Evolutionary conservation across 768 basidiomycete species (phyloP).

Genomic region (Leccinum rimulosum): DNA sequence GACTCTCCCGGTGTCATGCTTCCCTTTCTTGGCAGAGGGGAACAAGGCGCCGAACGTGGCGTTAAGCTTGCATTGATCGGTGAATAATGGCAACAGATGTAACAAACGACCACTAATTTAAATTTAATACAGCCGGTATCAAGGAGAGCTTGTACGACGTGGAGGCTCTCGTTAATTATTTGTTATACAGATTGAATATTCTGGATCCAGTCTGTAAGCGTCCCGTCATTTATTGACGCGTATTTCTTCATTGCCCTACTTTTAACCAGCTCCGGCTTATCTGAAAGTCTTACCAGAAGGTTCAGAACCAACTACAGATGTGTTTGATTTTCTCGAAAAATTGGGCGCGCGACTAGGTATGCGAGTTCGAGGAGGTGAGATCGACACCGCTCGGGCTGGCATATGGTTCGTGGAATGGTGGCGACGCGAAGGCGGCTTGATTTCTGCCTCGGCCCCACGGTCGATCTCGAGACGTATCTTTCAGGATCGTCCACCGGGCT

Average conservation of each 20-base stretch:
- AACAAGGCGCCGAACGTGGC: constrained; percentile 84
- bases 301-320: constrained; percentile 55
- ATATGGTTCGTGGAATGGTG: constrained; percentile 86
- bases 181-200: constrained; percentile 80
- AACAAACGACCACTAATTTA: constrained; percentile 1
- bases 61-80: constrained; percentile 93
- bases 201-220: constrained; percentile 68
- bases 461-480: constrained; percentile 7
- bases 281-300: constrained; percentile 56
- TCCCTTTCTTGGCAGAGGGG: constrained; percentile 86
- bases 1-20: constrained; percentile 98
- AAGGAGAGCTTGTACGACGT: constrained; percentile 89
- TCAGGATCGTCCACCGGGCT: background rate
- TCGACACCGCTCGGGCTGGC: constrained; percentile 70
- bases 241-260: background rate
- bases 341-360: constrained; percentile 81
- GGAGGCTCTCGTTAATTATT: constrained; percentile 81
- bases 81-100: constrained; percentile 40
- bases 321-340: constrained; percentile 62
- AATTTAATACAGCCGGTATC: constrained; percentile 68
- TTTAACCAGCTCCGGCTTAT: constrained; percentile 63
- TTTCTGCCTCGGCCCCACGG: constrained; percentile 44
- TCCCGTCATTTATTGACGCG: background rate
- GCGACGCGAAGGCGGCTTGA: constrained; percentile 68
- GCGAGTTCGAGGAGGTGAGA: constrained; percentile 70